Conservation (phyloP, 2,329 filamentous ascomycete genomes). For the Orbilia ellipsospora region DNA sequence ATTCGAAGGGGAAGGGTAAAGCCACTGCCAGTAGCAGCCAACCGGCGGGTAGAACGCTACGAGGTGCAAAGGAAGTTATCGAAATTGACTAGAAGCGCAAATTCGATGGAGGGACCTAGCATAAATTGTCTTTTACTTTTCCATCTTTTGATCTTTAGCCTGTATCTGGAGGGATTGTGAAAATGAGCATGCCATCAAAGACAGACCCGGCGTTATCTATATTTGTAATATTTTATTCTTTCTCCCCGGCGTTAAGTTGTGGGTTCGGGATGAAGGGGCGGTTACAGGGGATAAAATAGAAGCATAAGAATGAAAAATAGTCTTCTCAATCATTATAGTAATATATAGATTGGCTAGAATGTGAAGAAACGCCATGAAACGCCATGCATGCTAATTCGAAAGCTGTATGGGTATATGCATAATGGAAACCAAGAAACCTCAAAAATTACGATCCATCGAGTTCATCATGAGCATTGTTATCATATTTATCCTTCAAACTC, state of each 20-base stretch:
- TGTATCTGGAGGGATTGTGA: constrained; percentile 1
- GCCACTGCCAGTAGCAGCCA: constrained; percentile 33
- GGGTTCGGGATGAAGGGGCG: not conserved
- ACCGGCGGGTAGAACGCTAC: constrained; percentile 36
- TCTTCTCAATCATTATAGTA: too few relatives aligned
- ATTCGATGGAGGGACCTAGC: not conserved
- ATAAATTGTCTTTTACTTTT: too few relatives aligned
- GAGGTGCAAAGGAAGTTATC: constrained; percentile 39
- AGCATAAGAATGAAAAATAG: too few relatives aligned
- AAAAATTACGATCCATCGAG: not conserved
- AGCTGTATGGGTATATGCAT: constrained; percentile 30
- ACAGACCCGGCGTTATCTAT: constrained; percentile 20
- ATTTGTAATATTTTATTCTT: constrained; percentile 11
- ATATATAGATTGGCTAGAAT: not conserved
- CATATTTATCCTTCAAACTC: constrained; percentile 17
- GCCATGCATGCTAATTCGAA: constrained; percentile 33
- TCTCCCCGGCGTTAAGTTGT: constrained; percentile 26
- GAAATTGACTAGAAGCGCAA: constrained; percentile 41
- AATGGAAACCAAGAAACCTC: not conserved
- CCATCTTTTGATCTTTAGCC: too few relatives aligned
- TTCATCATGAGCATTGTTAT: not conserved
- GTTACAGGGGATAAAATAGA: too few relatives aligned
- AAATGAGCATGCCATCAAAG: constrained; percentile 22
- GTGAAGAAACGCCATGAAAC: constrained; percentile 16
- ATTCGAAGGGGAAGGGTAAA: constrained; percentile 51